Percentiles rank a stretch among this genome's conserved stretches.
These are phyloP conservation scores for Inonotus hispidus DNA, from an alignment of 1,284 basidiomycete genomes.

Conservation along the genomic window DNA sequence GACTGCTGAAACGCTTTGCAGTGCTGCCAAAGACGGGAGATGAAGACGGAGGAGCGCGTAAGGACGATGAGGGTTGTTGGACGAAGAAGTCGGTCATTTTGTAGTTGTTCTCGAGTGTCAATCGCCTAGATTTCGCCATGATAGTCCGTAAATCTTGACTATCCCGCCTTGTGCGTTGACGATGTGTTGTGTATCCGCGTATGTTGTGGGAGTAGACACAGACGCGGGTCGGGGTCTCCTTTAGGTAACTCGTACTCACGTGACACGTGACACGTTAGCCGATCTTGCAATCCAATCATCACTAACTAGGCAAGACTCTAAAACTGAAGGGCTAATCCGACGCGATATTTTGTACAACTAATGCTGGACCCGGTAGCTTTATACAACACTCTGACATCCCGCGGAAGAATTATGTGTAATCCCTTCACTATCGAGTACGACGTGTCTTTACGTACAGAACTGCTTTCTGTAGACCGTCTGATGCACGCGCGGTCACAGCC, in stretches of 20 bases:
- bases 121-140: slow-evolving; percentile 4
- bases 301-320: no score
- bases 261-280: not conserved
- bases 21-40: not conserved
- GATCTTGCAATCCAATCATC: no score
- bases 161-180: not conserved
- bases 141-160: no score
- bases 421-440: no score
- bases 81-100: slow-evolving; percentile 14
- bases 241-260: not conserved
- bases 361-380: no score
- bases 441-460: no score
- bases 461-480: no score
- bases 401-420: no score
- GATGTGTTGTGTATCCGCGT: not conserved
- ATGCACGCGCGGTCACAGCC: no score
- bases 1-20: not conserved
- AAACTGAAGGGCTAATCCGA: not conserved
- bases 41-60: slow-evolving; percentile 4
- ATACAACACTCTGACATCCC: no score
- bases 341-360: not conserved
- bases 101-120: not conserved
- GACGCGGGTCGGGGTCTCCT: not conserved
- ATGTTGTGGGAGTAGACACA: not conserved
- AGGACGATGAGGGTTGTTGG: not conserved